Evolutionary conservation across 495 filamentous ascomycete genomes (phyloP), one percentile per base, ranked within the genome.

Genomic region (Penicillium turbatum): DNA sequence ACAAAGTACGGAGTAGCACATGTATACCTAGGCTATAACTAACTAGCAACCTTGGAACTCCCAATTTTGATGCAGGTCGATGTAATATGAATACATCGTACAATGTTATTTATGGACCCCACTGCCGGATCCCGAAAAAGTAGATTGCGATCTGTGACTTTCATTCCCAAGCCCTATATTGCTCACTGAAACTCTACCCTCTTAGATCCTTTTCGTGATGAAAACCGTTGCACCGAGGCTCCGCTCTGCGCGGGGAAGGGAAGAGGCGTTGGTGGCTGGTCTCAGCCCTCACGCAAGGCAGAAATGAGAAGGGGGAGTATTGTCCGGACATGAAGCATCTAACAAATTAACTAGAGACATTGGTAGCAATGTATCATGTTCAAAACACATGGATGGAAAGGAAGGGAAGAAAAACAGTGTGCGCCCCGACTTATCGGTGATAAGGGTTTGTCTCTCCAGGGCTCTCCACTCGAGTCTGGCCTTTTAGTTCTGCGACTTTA

Each of bases 211-310:
- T 37, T 30, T 6, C 21, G 21, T 42, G 38, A 42, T 42, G 13
- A 35, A 51, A 51, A 41, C 48, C 49, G 49, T 51, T 51, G 49
- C 30, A 51, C 49, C 49, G 49, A 51, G 49, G 49, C 49, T 51
- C 49, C 49, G 49, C 49, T 51, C 8, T 48, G 7, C 45, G 37
- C 29, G 38, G 40, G 31, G 49, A 40, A 38, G 30, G 48, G 19
- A 41, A 51, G 27, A 51, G 49, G 49, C 49, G 47, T 49, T 38
- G 13, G 13, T 51, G 38, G 16, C 37, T 42, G 48, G 45, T 51
- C 39, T 51, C 49, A 42, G 30, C 15, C 17, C 12, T 43, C 30
- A 51, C 30, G 49, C 39, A 51, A 43, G 49, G 49, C 17, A 46
- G 7, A 44, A 11, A 24, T 27, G 34, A 7, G 37, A 10, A 26